Conservation (phyloP, 345 rosid genomes). For the Bruguiera parviflora region DNA sequence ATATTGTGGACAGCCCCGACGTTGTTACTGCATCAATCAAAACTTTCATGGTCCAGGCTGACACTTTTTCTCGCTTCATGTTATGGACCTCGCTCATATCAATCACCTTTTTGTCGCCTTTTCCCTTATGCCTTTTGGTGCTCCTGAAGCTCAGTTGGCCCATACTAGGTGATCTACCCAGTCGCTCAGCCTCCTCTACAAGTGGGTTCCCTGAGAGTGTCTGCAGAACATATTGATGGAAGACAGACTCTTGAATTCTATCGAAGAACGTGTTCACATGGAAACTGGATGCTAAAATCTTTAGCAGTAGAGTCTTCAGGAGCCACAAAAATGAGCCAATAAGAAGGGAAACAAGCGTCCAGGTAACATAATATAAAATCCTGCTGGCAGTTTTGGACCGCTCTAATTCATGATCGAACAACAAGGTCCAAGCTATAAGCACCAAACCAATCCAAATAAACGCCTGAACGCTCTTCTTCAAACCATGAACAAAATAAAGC, state of each 20-base stretch:
- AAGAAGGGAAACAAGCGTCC: conserved; percentile 60
- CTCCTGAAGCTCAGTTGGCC: conserved; percentile 55
- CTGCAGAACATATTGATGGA: conserved; percentile 73
- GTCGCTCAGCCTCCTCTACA: conserved; percentile 58
- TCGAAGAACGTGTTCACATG: conserved; percentile 80
- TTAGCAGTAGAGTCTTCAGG: conserved; percentile 62
- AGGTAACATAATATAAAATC: conserved; percentile 46
- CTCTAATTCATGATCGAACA: conserved; percentile 47
- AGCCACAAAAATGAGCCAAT: conserved; percentile 65
- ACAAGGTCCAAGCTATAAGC: conserved; percentile 59
- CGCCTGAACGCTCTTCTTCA: conserved; percentile 78
- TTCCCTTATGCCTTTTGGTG: conserved; percentile 40
- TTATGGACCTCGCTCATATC: conserved; percentile 73
- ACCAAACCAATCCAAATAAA: conserved; percentile 67
- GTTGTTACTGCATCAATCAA: conserved; percentile 67
- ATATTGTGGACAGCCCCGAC: conserved; percentile 67
- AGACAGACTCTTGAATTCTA: conserved; percentile 82
- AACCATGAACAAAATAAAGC: conserved; percentile 88
- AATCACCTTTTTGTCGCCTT: conserved; percentile 50
- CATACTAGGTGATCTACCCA: conserved; percentile 42
- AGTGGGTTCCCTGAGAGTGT: conserved; percentile 76
- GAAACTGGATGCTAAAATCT: conserved; percentile 78
- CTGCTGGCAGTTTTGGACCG: conserved; percentile 39
- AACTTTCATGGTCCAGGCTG: conserved; percentile 89
- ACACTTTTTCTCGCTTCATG: conserved; percentile 80